Evolutionary conservation across 768 basidiomycete species (phyloP).

Genomic region (Neoboletus subvelutipes): DNA sequence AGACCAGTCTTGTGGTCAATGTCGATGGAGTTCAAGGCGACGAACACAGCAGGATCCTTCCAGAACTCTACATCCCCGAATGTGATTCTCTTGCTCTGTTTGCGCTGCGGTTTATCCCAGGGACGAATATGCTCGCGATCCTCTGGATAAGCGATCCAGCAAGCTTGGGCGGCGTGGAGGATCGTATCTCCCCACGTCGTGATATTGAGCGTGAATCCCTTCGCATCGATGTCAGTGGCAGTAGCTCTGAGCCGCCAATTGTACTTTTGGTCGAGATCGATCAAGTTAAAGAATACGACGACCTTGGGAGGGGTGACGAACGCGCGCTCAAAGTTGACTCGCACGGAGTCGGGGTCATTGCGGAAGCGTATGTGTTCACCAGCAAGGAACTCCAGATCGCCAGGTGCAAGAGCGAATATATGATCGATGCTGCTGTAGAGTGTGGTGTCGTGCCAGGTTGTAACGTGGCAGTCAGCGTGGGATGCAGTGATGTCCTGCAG

Average conservation of each 20-base stretch:
- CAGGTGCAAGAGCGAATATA: slow-evolving; percentile 6
- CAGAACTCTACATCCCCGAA: slow-evolving; percentile 10
- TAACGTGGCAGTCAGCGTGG: slow-evolving; percentile 9
- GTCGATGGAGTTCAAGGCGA: slow-evolving; percentile 19
- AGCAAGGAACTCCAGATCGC: slow-evolving; percentile 16
- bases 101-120: slow-evolving; percentile 1
- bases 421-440: neutral
- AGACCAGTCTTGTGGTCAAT: slow-evolving; percentile 6
- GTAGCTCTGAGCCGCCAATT: slow-evolving; percentile 11
- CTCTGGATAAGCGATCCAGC: slow-evolving; percentile 23
- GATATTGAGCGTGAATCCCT: slow-evolving; percentile 17
- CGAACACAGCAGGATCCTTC: slow-evolving; percentile 18
- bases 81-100: slow-evolving; percentile 2
- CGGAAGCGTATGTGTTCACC: slow-evolving; percentile 6
- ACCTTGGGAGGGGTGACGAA: slow-evolving; percentile 20
- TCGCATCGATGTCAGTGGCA: slow-evolving; percentile 10
- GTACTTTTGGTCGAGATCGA: slow-evolving; percentile 7
- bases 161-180: neutral
- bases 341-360: neutral
- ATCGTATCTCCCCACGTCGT: slow-evolving; percentile 11
- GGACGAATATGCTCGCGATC: slow-evolving; percentile 18
- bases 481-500: slow-evolving; percentile 2
- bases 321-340: slow-evolving; percentile 13
- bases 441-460: neutral
- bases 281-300: slow-evolving; percentile 13